A percentile compares a stretch with the other conserved stretches of the same genome.
phyloP scores from a whole-genome alignment of 768 basidiomycete genomes.

The Suillus hirtellus region DNA sequence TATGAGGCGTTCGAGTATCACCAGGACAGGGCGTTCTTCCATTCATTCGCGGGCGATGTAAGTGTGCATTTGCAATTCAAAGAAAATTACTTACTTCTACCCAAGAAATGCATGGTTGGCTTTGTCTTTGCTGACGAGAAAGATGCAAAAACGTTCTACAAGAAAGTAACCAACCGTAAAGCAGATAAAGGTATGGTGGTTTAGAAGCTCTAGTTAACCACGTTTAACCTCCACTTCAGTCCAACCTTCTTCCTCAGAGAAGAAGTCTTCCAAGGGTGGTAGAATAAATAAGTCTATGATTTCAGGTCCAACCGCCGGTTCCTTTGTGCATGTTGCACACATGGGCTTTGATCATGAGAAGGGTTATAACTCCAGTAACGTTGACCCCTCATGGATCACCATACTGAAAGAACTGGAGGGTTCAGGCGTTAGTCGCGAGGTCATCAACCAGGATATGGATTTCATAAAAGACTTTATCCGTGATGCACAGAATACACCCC shows the following conservation, averaged over 20 bases:
- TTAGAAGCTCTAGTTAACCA: constrained; percentile 3
- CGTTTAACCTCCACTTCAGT: constrained; percentile 30
- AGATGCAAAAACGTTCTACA: constrained; percentile 83
- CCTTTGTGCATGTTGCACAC: constrained; percentile 89
- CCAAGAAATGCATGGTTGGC: constrained; percentile 86
- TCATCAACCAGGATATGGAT: constrained; percentile 78
- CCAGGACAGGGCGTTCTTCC: constrained; percentile 87
- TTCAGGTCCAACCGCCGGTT: constrained; percentile 73
- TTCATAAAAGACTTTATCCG: constrained; percentile 86
- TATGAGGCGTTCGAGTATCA: constrained; percentile 80
- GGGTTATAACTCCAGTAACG: constrained; percentile 83
- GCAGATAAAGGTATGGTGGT: constrained; percentile 49
- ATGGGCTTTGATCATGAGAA: constrained; percentile 91
- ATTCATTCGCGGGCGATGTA: constrained; percentile 91
- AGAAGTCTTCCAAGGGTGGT: constrained; percentile 60
- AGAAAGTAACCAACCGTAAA: constrained; percentile 77
- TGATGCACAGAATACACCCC: constrained; percentile 41
- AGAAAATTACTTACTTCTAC: constrained; percentile 7
- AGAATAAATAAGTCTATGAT: constrained; percentile 94
- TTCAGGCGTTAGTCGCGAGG: constrained; percentile 63
- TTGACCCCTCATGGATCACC: constrained; percentile 87
- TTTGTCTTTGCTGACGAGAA: constrained; percentile 86
- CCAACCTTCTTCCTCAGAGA: constrained; percentile 47
- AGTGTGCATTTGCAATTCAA: constrained; percentile 36
- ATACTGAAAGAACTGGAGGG: constrained; percentile 66